phyloP scores from a whole-genome alignment of 805 yeast species.

The Candida rishiriensis region DNA sequence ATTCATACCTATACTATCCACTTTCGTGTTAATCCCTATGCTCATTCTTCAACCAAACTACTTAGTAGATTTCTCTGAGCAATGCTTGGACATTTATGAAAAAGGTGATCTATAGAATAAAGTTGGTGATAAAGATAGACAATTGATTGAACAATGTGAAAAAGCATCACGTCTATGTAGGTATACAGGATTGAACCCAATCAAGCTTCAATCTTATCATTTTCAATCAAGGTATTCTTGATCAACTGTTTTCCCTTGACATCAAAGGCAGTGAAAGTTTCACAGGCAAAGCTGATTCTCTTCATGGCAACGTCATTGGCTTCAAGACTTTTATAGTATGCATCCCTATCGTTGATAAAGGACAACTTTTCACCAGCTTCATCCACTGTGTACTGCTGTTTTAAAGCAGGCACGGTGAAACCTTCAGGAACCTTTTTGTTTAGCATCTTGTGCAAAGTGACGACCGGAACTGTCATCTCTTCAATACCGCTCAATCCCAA shows the following conservation, averaged over 20 bases:
- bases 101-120: no score
- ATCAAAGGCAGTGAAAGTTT: constrained; percentile 15
- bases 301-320: constrained; percentile 14
- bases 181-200: no score
- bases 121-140: no score
- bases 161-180: no score
- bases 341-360: constrained; percentile 18
- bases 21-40: not conserved
- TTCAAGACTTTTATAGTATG: constrained; percentile 11
- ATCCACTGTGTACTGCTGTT: constrained; percentile 12
- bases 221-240: constrained; percentile 12
- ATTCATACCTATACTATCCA: not conserved
- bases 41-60: not conserved
- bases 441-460: constrained; percentile 25
- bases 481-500: constrained; percentile 32
- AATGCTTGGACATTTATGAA: no score
- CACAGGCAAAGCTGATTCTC: constrained; percentile 17
- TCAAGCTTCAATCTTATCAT: constrained; percentile 3
- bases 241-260: constrained; percentile 12
- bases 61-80: no score
- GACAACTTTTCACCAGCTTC: constrained; percentile 20
- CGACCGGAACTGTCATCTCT: constrained; percentile 30
- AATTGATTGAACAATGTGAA: no score
- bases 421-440: constrained; percentile 25
- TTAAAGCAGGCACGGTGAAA: constrained; percentile 17